These are phyloP conservation scores for Boechera retrofracta DNA, from an alignment of 345 rosid species.

Conservation along the genomic window DNA sequence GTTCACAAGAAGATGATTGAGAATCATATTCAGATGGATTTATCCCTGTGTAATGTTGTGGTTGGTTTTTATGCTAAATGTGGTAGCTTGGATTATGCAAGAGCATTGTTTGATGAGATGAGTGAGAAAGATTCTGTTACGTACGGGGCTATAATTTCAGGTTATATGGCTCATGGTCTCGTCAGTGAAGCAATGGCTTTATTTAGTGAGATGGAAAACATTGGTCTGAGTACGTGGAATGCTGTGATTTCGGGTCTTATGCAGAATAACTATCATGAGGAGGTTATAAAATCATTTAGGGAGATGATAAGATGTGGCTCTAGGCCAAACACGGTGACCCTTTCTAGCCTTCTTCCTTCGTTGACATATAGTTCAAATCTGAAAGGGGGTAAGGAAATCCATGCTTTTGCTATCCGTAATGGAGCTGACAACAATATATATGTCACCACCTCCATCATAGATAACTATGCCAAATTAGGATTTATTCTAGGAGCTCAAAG, in stretches of 20 bases:
- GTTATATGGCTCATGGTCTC: slow-evolving; percentile 73
- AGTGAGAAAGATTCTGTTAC: slow-evolving; percentile 71
- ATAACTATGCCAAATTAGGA: slow-evolving; percentile 76
- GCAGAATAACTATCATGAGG: slow-evolving; percentile 66
- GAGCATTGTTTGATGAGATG: slow-evolving; percentile 70
- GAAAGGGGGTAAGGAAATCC: slow-evolving; percentile 79
- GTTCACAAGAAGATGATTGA: slow-evolving; percentile 60
- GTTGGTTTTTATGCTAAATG: slow-evolving; percentile 80
- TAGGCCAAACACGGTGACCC: slow-evolving; percentile 68
- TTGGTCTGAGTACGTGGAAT: slow-evolving; percentile 74
- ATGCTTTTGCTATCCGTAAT: slow-evolving; percentile 67
- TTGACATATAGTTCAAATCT: slow-evolving; percentile 60
- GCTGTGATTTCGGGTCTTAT: slow-evolving; percentile 77
- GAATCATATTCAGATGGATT: slow-evolving; percentile 56
- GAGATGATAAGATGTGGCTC: slow-evolving; percentile 64
- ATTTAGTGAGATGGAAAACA: slow-evolving; percentile 56
- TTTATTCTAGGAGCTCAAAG: slow-evolving; percentile 60
- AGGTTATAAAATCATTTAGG: slow-evolving; percentile 54
- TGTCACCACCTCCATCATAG: slow-evolving; percentile 72
- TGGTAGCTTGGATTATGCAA: slow-evolving; percentile 78
- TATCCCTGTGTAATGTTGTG: slow-evolving; percentile 66
- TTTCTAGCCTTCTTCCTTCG: slow-evolving; percentile 70
- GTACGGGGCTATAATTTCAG: slow-evolving; percentile 69
- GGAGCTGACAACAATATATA: slow-evolving; percentile 57
- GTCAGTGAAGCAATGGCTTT: slow-evolving; percentile 62